These are phyloP conservation scores for Paramecium primaurelia DNA, from an alignment of 73 alveolate genomes.

Conservation along the genomic window DNA sequence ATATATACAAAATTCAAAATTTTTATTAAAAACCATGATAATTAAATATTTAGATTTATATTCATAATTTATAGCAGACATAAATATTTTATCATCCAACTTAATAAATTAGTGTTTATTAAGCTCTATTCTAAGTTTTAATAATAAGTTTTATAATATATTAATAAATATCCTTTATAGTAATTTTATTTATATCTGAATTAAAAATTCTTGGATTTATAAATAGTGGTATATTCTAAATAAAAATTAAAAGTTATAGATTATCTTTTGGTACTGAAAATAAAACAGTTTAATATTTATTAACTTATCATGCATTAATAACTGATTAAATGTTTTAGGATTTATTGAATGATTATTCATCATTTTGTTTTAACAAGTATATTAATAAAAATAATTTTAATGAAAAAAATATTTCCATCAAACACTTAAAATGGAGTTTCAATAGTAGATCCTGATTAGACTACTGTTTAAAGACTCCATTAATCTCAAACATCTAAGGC, in stretches of 20 bases:
- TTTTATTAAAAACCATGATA: no score
- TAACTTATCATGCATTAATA: neutral
- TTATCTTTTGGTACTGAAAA: neutral
- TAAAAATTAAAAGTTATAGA: neutral
- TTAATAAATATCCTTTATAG: neutral
- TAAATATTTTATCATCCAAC: no score
- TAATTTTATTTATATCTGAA: no score
- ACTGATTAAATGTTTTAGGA: neutral
- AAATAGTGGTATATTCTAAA: neutral
- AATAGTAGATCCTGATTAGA: neutral
- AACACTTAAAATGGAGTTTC: neutral
- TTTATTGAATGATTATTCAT: neutral
- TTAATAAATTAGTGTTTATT: no score
- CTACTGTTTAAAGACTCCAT: conserved; percentile 28
- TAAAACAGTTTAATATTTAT: neutral
- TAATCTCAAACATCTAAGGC: conserved; percentile 6
- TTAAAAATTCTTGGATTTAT: neutral
- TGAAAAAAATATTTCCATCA: conserved; percentile 7
- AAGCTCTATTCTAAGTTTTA: neutral
- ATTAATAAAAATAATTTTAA: neutral
- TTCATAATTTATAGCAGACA: no score
- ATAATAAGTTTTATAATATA: neutral
- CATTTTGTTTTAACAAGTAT: neutral
- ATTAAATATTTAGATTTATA: no score
- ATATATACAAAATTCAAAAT: no score